phyloP scores from a whole-genome alignment of 768 basidiomycete genomes.

The Crassisporium funariophilum region DNA sequence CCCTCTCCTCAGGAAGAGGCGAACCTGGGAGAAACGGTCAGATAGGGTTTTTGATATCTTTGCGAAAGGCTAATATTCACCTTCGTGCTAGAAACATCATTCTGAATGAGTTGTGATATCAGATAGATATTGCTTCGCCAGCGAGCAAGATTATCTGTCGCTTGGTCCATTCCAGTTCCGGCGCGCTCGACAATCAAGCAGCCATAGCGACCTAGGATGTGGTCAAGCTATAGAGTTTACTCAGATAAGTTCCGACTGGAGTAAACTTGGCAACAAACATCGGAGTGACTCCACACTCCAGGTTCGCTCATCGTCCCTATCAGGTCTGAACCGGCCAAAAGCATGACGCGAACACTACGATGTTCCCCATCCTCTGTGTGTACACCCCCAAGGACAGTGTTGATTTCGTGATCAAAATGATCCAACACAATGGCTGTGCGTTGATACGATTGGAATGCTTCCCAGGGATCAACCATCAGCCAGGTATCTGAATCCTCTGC shows the following conservation, averaged over 20 bases:
- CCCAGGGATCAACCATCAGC: constrained; percentile 99
- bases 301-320: constrained; percentile 99
- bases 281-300: constrained; percentile 93
- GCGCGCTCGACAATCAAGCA: constrained; percentile 94
- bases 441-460: constrained; percentile 92
- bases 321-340: constrained; percentile 96
- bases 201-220: constrained; percentile 94
- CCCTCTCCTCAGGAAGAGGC: constrained; percentile 76
- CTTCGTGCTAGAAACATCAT: constrained; percentile 96
- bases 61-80: constrained; percentile 33
- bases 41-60: neutral
- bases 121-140: constrained; percentile 88
- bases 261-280: constrained; percentile 60
- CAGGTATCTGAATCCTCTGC: constrained; percentile 89
- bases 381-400: constrained; percentile 80
- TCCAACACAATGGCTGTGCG: constrained; percentile 97
- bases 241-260: constrained; percentile 1
- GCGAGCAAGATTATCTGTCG: constrained; percentile 70
- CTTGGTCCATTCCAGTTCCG: constrained; percentile 88
- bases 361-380: constrained; percentile 72
- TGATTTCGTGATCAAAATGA: constrained; percentile 95
- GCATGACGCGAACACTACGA: constrained; percentile 81
- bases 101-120: constrained; percentile 93
- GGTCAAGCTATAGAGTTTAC: constrained; percentile 68
- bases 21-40: constrained; percentile 42